Conservation (phyloP, 306 rosid genomes). For the Arachis hypogaea region DNA sequence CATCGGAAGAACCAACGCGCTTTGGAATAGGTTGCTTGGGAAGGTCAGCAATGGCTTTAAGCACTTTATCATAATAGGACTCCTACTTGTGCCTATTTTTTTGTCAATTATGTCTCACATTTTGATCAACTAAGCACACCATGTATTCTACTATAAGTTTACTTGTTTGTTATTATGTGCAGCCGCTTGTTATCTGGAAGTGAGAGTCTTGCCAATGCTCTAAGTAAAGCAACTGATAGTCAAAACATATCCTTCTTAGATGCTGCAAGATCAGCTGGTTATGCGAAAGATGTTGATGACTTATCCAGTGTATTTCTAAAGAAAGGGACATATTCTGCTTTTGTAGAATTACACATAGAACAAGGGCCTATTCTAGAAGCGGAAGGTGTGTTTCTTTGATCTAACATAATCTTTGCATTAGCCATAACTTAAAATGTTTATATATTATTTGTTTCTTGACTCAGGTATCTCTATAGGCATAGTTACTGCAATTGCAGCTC, state of each 20-base stretch:
- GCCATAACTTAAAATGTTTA: constrained; percentile 14
- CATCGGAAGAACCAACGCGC: constrained; percentile 98
- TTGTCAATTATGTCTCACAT: constrained; percentile 4
- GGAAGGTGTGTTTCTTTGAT: constrained; percentile 60
- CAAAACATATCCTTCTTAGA: constrained; percentile 80
- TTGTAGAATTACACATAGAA: constrained; percentile 91
- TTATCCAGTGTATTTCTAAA: constrained; percentile 67
- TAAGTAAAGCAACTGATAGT: constrained; percentile 67
- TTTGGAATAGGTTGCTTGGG: constrained; percentile 94
- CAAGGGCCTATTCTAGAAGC: constrained; percentile 95
- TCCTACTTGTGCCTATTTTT: constrained; percentile 13
- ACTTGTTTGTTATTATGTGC: constrained; percentile 44
- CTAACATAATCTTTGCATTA: constrained; percentile 11
- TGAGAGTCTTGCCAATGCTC: constrained; percentile 63
- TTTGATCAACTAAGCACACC: constrained; percentile 13
- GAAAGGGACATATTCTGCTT: constrained; percentile 88
- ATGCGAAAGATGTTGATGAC: constrained; percentile 60
- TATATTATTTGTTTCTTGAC: constrained; percentile 24
- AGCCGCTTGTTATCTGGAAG: constrained; percentile 90
- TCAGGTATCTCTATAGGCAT: constrained; percentile 82
- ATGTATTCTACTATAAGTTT: constrained; percentile 29
- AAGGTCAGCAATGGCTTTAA: constrained; percentile 58
- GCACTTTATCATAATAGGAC: constrained; percentile 19
- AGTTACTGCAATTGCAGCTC: constrained; percentile 95
- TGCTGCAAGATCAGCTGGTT: constrained; percentile 86